Evolutionary conservation across 257 asterid genomes (phyloP).

Genomic region (Gentiana macrophylla): DNA sequence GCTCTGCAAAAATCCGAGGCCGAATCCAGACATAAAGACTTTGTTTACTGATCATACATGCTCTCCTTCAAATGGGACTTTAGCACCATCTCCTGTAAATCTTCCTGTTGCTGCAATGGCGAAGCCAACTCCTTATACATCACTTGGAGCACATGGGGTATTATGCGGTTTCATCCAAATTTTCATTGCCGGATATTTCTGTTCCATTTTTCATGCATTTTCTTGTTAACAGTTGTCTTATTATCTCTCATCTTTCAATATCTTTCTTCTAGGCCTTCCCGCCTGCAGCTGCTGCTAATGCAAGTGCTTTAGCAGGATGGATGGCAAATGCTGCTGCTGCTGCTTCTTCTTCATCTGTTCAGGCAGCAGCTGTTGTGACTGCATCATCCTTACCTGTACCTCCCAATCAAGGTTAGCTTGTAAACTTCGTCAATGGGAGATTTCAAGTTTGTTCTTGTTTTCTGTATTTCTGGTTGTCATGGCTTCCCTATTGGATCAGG

Average conservation of each 20-base stretch:
- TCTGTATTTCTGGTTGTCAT: background rate
- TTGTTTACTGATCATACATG: constrained; percentile 83
- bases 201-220: background rate
- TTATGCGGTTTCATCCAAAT: background rate
- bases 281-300: constrained; percentile 77
- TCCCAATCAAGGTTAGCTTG: constrained; percentile 68
- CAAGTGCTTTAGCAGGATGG: constrained; percentile 96
- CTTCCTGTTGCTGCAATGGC: constrained; percentile 71
- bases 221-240: constrained; percentile 2
- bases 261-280: constrained; percentile 71
- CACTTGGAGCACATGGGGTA: constrained; percentile 97
- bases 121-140: constrained; percentile 55
- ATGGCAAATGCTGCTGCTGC: constrained; percentile 83
- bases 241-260: background rate
- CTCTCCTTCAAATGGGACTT: constrained; percentile 75
- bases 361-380: constrained; percentile 74
- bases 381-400: constrained; percentile 85
- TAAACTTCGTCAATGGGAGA: background rate
- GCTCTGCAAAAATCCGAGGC: constrained; percentile 91
- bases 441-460: background rate
- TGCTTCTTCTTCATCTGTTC: constrained; percentile 79
- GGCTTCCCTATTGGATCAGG: background rate
- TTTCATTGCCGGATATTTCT: background rate
- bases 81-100: constrained; percentile 69
- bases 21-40: constrained; percentile 93